phyloP scores from a whole-genome alignment of 202 grass and related monocot species.

The Musa balbisiana region DNA sequence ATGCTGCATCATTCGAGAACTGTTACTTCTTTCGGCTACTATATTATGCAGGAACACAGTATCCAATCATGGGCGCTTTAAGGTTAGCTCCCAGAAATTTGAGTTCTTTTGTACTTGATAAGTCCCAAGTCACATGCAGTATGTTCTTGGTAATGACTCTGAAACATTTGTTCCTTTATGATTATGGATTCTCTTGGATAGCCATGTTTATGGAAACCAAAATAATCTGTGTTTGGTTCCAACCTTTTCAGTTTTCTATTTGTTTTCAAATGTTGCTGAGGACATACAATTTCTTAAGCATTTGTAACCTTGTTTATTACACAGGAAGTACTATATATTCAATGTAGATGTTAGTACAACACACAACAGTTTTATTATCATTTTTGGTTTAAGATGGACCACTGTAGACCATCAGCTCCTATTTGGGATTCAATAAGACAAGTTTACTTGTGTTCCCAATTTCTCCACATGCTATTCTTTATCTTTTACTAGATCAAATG shows the following conservation, averaged over 20 bases:
- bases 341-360: too few relatives aligned
- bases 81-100: slow-evolving; percentile 31
- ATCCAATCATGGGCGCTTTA: slow-evolving; percentile 92
- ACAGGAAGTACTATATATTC: too few relatives aligned
- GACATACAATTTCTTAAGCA: neutral
- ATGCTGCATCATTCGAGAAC: slow-evolving; percentile 89
- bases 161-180: too few relatives aligned
- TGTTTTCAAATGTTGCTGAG: slow-evolving; percentile 6
- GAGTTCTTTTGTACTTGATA: too few relatives aligned
- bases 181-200: neutral
- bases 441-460: neutral
- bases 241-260: slow-evolving; percentile 10
- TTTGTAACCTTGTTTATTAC: neutral
- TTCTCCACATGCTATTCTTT: neutral
- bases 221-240: neutral
- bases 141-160: too few relatives aligned
- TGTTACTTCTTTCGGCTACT: slow-evolving; percentile 89
- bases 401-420: neutral
- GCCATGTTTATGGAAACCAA: neutral
- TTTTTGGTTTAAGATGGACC: too few relatives aligned
- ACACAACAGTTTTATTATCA: too few relatives aligned
- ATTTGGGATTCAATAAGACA: neutral
- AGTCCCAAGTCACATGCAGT: too few relatives aligned
- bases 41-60: slow-evolving; percentile 74
- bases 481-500: neutral